A percentile compares a stretch with the other conserved stretches of the same genome.
Evolutionary conservation across 2,329 filamentous ascomycete genomes (phyloP).

Genomic region (Scolecobasidium constrictum): DNA sequence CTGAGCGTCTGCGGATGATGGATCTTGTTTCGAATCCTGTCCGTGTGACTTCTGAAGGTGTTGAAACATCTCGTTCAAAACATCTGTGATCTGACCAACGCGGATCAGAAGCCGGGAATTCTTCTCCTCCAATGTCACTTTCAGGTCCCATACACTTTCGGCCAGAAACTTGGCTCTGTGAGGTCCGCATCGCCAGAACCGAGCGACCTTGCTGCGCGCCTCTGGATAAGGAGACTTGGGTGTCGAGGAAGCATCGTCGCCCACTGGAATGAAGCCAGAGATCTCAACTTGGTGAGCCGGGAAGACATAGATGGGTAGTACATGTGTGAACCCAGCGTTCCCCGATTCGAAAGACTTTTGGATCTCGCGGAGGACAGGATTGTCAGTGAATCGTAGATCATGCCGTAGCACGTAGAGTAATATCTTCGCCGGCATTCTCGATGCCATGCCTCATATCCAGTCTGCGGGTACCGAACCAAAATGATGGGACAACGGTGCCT

Average conservation of each 20-base stretch:
- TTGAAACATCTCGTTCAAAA: constrained; percentile 47
- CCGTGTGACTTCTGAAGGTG: constrained; percentile 21
- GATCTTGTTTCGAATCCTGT: constrained; percentile 6
- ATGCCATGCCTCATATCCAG: not conserved
- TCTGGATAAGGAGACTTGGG: constrained; percentile 54
- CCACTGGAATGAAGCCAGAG: constrained; percentile 56
- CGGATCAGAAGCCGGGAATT: constrained; percentile 53
- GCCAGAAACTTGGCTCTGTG: constrained; percentile 62
- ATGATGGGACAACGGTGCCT: too few relatives aligned
- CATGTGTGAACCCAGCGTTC: constrained; percentile 8
- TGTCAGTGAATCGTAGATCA: constrained; percentile 64
- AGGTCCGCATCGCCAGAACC: constrained; percentile 64
- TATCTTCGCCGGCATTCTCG: constrained; percentile 27
- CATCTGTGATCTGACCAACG: constrained; percentile 49
- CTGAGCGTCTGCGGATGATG: constrained; percentile 21
- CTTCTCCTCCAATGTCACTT: constrained; percentile 46
- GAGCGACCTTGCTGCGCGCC: constrained; percentile 52
- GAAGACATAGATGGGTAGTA: constrained; percentile 13
- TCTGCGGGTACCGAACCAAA: too few relatives aligned
- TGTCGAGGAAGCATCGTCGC: constrained; percentile 10
- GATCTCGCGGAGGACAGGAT: constrained; percentile 56
- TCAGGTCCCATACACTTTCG: constrained; percentile 63
- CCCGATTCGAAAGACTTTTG: constrained; percentile 17
- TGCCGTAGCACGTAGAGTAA: constrained; percentile 62
- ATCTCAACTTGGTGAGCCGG: constrained; percentile 54